Percentiles rank a stretch among this genome's conserved stretches.
Conservation (phyloP, 1,139 yeast genomes). For the Debaryomycetaceae sp. region DNA sequence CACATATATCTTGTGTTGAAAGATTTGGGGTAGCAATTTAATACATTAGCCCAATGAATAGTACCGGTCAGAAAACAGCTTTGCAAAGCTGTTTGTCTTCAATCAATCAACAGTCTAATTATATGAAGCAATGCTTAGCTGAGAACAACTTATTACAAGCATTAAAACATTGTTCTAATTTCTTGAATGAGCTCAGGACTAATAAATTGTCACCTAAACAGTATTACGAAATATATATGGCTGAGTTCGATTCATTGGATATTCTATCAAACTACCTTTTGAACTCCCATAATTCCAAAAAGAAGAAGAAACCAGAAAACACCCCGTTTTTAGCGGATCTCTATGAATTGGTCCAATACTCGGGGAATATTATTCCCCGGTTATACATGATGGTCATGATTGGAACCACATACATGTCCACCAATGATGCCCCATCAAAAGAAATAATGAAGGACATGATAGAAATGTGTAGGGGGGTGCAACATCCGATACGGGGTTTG, state of each 20-base stretch:
- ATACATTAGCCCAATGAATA: conserved; percentile 1
- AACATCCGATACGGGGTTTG: conserved; percentile 87
- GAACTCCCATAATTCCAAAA: conserved; percentile 55
- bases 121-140: conserved; percentile 76
- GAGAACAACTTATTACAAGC: conserved; percentile 79
- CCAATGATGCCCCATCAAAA: conserved; percentile 73
- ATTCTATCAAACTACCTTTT: conserved; percentile 61
- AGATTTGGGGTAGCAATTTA: not conserved
- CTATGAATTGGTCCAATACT: conserved; percentile 92
- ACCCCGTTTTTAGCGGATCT: conserved; percentile 79
- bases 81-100: conserved; percentile 52
- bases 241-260: conserved; percentile 80
- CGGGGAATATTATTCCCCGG: conserved; percentile 90
- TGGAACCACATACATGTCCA: conserved; percentile 82
- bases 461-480: conserved; percentile 98
- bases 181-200: conserved; percentile 79
- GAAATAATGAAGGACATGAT: conserved; percentile 95
- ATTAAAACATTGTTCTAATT: conserved; percentile 79
- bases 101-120: conserved; percentile 67
- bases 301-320: conserved; percentile 12
- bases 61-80: conserved; percentile 13
- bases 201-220: conserved; percentile 80
- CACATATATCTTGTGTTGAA: not conserved
- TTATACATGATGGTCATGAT: conserved; percentile 92
- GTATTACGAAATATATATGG: conserved; percentile 87